These are phyloP conservation scores for Mychonastes homosphaera DNA, from an alignment of 139 green algal genomes.

Conservation along the genomic window DNA sequence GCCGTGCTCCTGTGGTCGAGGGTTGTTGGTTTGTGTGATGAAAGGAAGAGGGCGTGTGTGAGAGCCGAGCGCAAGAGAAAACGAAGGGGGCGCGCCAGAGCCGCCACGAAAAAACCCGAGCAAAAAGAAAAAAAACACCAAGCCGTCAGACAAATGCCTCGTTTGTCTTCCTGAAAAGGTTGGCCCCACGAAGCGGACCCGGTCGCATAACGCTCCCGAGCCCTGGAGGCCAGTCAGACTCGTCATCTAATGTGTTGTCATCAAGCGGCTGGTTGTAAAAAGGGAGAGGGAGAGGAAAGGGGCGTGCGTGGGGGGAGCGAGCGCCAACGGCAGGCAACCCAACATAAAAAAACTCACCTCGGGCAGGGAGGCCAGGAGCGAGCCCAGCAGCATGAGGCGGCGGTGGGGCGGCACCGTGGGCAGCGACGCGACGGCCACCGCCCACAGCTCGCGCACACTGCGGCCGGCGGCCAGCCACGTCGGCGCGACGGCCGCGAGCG, in stretches of 20 bases:
- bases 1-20: constrained; percentile 10
- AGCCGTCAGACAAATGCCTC: constrained; percentile 48
- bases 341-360: constrained; percentile 17
- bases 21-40: too few relatives aligned
- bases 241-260: constrained; percentile 41
- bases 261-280: constrained; percentile 2
- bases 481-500: constrained; percentile 35
- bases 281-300: background rate
- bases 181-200: background rate
- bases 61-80: background rate
- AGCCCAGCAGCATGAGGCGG: constrained; percentile 33
- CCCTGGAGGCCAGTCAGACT: constrained; percentile 27
- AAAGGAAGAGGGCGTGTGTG: background rate
- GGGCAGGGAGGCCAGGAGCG: constrained; percentile 36
- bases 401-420: constrained; percentile 26
- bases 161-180: constrained; percentile 22
- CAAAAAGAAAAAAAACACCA: background rate
- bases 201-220: too few relatives aligned
- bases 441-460: constrained; percentile 21
- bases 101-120: background rate
- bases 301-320: background rate
- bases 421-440: constrained; percentile 28
- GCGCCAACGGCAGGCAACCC: background rate
- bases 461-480: constrained; percentile 37
- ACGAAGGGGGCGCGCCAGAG: background rate